Evolutionary conservation across 139 green algal genomes (phyloP).

Genomic region (Micractinium conductrix): DNA sequence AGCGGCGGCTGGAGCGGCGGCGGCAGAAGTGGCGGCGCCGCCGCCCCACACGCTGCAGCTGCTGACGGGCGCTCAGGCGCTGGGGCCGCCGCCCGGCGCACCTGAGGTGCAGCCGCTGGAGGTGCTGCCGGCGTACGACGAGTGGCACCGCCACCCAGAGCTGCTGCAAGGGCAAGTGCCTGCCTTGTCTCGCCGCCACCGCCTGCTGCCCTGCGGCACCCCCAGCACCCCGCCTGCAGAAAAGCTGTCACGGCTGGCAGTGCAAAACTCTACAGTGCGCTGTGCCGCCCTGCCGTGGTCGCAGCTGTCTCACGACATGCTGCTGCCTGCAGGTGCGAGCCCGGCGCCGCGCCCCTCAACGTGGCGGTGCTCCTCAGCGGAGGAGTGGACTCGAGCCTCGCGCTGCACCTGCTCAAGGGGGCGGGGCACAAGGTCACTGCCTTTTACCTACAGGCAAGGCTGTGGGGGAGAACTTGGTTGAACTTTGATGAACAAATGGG

Average conservation of each 20-base stretch:
- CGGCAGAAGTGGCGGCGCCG: background rate
- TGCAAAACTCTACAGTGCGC: too few relatives aligned
- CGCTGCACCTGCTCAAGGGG: slow-evolving; percentile 81
- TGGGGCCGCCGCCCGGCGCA: background rate
- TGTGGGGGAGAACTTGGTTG: too few relatives aligned
- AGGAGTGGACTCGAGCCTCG: slow-evolving; percentile 96
- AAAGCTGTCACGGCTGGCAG: too few relatives aligned
- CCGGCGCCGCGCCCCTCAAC: slow-evolving; percentile 40
- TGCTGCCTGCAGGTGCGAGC: slow-evolving; percentile 32
- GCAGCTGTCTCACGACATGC: background rate
- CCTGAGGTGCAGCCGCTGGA: slow-evolving; percentile 7
- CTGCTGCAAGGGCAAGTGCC: slow-evolving; percentile 36
- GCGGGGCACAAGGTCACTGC: slow-evolving; percentile 85
- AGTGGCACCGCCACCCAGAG: slow-evolving; percentile 32
- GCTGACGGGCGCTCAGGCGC: background rate
- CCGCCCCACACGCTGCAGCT: background rate
- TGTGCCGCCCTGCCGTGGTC: background rate
- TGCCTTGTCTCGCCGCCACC: background rate
- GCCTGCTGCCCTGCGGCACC: background rate
- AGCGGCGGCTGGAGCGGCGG: background rate
- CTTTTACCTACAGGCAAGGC: slow-evolving; percentile 95
- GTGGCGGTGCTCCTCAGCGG: slow-evolving; percentile 93
- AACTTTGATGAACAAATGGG: too few relatives aligned
- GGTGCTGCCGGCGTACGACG: background rate
- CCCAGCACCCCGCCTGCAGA: too few relatives aligned